Evolutionary conservation across 148 eudicot species (phyloP), one percentile per base, ranked within the genome.

Genomic region (Pouteria glomerata): DNA sequence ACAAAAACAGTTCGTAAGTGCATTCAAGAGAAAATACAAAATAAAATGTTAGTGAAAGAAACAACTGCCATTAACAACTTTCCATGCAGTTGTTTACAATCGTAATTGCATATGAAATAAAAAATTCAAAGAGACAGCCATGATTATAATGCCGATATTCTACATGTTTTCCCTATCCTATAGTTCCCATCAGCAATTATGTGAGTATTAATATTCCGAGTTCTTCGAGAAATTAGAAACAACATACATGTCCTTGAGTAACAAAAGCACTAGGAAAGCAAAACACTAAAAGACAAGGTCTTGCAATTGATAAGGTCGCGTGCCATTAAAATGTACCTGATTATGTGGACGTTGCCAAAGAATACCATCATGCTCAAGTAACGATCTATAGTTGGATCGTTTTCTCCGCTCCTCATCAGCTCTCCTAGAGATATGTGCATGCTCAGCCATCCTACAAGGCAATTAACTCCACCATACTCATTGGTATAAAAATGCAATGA

Each of bases 341-440:
- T 82, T 79, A 70, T 53, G 79, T 48, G 81, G 76, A 66, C 82
- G 83, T 70, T 88, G 90, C 80, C 84, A 77, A 73, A 81, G 71
- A 42, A 92, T 79, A 48, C 96, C 85, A 83, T 96, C 99, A 77
- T 96, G 90, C 61, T 92, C 96, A 78, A 90, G 75, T 55, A 92
- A 35, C 42, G 97, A 88, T 72, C 83, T 84, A 71, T 89, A 92
- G 71, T 90, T 76, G 10, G 83, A 69, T 73, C 96, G 96, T 55
- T 78, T 96, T 48, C 80, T 74, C 67, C 97, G 81, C 71, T 85
- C 96, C 62, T 88, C 89, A 60, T 87, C 84, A 67, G 97, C 99
- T 67, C 70, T 80, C 70, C 71, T 84, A 31, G 92, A 77, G 47
- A 92, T 35, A 76, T 74, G 58, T 19, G 75, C 82, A 74, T 96